phyloP scores from a whole-genome alignment of 1,284 basidiomycete species.

The Fomitopsis pinicola region DNA sequence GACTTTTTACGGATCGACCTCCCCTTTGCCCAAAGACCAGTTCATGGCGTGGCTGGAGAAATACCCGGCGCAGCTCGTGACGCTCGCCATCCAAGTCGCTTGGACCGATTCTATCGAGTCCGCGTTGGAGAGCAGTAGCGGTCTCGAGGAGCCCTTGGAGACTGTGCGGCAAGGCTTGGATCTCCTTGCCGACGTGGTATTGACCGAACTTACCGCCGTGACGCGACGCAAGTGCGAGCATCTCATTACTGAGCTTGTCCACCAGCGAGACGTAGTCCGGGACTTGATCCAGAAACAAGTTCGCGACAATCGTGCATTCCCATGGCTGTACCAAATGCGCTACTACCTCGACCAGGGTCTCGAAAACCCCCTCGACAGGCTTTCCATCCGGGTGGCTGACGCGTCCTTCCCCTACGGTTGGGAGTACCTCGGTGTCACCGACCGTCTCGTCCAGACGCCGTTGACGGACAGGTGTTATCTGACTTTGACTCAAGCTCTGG shows the following conservation, averaged over 20 bases:
- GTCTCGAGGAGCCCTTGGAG: conserved; percentile 67
- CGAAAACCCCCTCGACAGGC: conserved; percentile 76
- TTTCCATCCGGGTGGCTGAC: conserved; percentile 85
- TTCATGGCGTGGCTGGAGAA: conserved; percentile 90
- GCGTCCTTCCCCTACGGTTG: conserved; percentile 96
- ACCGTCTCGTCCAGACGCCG: conserved; percentile 97
- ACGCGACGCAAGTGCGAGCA: conserved; percentile 98
- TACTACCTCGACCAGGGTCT: conserved; percentile 82
- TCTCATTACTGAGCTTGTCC: conserved; percentile 97
- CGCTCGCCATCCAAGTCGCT: conserved; percentile 88
- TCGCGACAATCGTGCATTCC: conserved; percentile 69
- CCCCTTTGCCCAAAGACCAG: conserved; percentile 51
- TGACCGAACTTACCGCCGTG: conserved; percentile 84
- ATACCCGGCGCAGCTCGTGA: conserved; percentile 94
- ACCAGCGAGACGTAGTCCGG: conserved; percentile 93
- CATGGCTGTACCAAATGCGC: conserved; percentile 98
- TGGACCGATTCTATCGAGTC: conserved; percentile 89
- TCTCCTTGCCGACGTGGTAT: conserved; percentile 91
- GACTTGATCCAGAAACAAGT: conserved; percentile 71
- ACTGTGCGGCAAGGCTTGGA: conserved; percentile 85
- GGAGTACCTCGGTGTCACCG: conserved; percentile 97
- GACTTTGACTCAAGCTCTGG: conserved; percentile 93
- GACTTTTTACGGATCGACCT: conserved; percentile 71
- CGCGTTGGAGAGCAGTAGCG: conserved; percentile 53
- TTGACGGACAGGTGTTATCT: conserved; percentile 98